These are phyloP conservation scores for Aureobasidium subglaciale DNA, from an alignment of 2,329 filamentous ascomycete species.

Conservation along the genomic window DNA sequence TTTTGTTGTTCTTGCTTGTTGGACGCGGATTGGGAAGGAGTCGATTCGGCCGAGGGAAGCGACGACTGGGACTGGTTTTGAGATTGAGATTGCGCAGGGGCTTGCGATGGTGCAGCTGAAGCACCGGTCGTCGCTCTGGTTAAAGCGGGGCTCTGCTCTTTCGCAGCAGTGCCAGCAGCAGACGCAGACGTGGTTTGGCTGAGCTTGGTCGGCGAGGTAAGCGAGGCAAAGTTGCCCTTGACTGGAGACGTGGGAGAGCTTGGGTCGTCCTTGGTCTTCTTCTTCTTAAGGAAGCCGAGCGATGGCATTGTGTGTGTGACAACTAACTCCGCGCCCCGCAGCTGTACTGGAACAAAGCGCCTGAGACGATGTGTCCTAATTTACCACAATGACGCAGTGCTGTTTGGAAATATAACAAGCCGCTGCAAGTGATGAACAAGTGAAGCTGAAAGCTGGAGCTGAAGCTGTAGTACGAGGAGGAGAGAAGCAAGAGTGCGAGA, in stretches of 20 bases:
- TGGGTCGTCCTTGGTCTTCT: conserved; percentile 83
- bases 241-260: conserved; percentile 61
- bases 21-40: neutral
- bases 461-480: neutral
- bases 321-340: conserved; percentile 13
- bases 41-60: conserved; percentile 2
- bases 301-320: conserved; percentile 65
- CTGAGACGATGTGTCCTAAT: conserved; percentile 8
- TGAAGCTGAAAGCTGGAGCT: conserved; percentile 15
- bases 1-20: conserved; percentile 20
- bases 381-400: conserved; percentile 6
- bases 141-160: conserved; percentile 5
- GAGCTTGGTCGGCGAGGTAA: conserved; percentile 10
- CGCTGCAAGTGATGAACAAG: neutral
- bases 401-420: too few relatives aligned
- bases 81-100: conserved; percentile 16
- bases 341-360: conserved; percentile 12
- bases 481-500: conserved; percentile 11
- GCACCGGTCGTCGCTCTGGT: conserved; percentile 19
- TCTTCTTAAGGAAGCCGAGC: conserved; percentile 96
- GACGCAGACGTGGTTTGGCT: neutral
- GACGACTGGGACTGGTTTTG: conserved; percentile 14
- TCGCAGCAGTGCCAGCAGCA: neutral
- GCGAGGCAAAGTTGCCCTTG: conserved; percentile 38
- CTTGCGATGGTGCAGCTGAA: conserved; percentile 20